Evolutionary conservation across 805 yeast species (phyloP), one percentile per base, ranked within the genome.

Genomic region (Ogataea pini): DNA sequence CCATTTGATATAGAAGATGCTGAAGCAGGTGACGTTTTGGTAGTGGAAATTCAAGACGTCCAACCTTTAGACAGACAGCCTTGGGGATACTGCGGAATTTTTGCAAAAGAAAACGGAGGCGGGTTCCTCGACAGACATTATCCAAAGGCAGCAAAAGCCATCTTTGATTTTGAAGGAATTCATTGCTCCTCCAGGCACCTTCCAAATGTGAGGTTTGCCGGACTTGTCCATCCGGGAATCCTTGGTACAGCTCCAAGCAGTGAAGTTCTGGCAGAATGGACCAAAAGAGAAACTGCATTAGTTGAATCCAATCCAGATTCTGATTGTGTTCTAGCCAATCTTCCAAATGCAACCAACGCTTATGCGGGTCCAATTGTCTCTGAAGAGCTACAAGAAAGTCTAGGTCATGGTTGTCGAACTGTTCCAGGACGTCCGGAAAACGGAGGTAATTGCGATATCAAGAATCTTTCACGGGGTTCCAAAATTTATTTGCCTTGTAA

Each of bases 401-500:
- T 56, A 27, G 49, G 46, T 1, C 70, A 69, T 40, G 81, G 81
- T n/a, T 79, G 80, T 7, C 66, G 81, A 33, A 76, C 81, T 2
- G 75, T 76, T 46, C 81, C 81, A 17, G 79, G 79, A 1, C 58
- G 79, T 53, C 80, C 77, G 24, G 81, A 76, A 62, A 68, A 76
- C 58, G 81, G 81, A 10, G 81, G 81, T 10, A 76, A 76, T 56
- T 76, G 80, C 59, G 81, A 76, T 51, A 77, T 77, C 56, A 76
- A 77, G 60, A 75, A 75, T 50, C 60, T 77, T 19, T 71, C 79
- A 3, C 59, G 78, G 40, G 81, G 80, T 5, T 73, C 80, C 10
- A 75, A 72, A 50, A 71, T 72, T 27, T 76, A 73, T 51, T 62
- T 76, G 37, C 80, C 80, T 2, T 76, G 73, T 19, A 64, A 76